Percentiles rank a stretch among this genome's conserved stretches.
Evolutionary conservation across 768 basidiomycete genomes (phyloP).

Genomic region (Trametes cingulata): DNA sequence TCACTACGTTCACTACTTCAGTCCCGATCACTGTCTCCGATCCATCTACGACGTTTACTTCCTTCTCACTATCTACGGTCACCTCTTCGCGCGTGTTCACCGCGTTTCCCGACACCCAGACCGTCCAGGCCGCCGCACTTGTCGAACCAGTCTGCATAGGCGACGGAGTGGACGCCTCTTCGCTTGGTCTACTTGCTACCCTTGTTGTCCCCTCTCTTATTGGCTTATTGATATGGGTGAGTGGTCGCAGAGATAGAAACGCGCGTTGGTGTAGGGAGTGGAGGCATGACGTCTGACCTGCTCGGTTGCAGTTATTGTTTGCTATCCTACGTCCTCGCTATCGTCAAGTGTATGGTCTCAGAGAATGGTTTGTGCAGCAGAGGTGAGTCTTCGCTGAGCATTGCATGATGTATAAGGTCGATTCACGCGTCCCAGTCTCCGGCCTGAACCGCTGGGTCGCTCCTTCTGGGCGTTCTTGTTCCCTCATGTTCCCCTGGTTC

Average conservation of each 20-base stretch:
- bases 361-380: constrained; percentile 77
- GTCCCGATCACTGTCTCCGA: constrained; percentile 41
- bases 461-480: constrained; percentile 68
- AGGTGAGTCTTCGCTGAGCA: constrained; percentile 48
- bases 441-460: constrained; percentile 60
- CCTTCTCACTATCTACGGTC: constrained; percentile 39
- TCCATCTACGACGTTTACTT: constrained; percentile 44
- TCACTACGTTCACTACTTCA: constrained; percentile 29
- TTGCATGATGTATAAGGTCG: neutral
- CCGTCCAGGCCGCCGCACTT: constrained; percentile 19
- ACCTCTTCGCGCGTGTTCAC: constrained; percentile 21
- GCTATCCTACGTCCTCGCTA: constrained; percentile 67
- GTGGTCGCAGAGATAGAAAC: constrained; percentile 26
- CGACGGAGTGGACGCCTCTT: constrained; percentile 60
- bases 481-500: constrained; percentile 68
- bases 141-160: constrained; percentile 59
- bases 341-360: constrained; percentile 67
- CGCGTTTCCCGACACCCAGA: constrained; percentile 19
- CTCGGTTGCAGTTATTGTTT: constrained; percentile 53
- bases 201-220: constrained; percentile 56
- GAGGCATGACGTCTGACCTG: neutral
- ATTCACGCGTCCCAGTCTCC: constrained; percentile 45
- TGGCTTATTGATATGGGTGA: constrained; percentile 70
- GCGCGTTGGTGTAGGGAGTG: neutral
- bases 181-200: constrained; percentile 60